These are phyloP conservation scores for Nannizziopsis arthrosporioides DNA, from an alignment of 2,329 filamentous ascomycete species.

Conservation along the genomic window DNA sequence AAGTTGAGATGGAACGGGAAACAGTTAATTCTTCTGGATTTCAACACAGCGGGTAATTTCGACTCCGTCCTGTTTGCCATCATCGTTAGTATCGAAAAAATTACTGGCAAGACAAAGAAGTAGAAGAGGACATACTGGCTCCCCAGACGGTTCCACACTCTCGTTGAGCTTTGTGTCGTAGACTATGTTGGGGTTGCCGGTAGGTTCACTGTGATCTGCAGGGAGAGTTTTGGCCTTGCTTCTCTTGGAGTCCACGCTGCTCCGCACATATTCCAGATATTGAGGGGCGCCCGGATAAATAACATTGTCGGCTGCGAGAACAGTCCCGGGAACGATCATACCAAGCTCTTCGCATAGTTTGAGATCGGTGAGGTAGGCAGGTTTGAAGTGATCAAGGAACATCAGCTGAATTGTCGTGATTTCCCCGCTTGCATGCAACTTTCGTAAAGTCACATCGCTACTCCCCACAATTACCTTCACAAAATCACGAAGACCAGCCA, in stretches of 20 bases:
- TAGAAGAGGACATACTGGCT: constrained; percentile 41
- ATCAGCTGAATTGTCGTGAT: constrained; percentile 56
- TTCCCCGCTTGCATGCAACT: constrained; percentile 43
- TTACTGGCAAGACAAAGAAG: neutral
- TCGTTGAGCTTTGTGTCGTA: constrained; percentile 54
- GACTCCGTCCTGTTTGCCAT: constrained; percentile 45
- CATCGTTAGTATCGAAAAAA: constrained; percentile 16
- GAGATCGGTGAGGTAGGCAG: constrained; percentile 60
- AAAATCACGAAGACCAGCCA: constrained; percentile 59
- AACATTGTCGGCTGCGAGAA: constrained; percentile 37
- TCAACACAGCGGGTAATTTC: constrained; percentile 52
- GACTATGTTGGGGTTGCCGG: constrained; percentile 52
- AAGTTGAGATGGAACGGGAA: neutral
- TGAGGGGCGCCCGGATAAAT: constrained; percentile 35
- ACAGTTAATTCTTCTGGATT: constrained; percentile 14
- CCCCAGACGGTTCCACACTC: constrained; percentile 57
- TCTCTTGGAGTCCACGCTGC: constrained; percentile 51
- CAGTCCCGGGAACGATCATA: constrained; percentile 47
- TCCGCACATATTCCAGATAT: constrained; percentile 53
- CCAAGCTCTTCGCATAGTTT: constrained; percentile 64
- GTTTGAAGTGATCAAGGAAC: constrained; percentile 74
- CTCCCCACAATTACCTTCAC: constrained; percentile 61
- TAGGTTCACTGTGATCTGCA: constrained; percentile 18
- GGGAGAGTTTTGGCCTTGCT: constrained; percentile 26
- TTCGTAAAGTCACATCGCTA: constrained; percentile 53